Evolutionary conservation across 116 monocot species (phyloP), one percentile per base, ranked within the genome.

Genomic region (Zostera marina): DNA sequence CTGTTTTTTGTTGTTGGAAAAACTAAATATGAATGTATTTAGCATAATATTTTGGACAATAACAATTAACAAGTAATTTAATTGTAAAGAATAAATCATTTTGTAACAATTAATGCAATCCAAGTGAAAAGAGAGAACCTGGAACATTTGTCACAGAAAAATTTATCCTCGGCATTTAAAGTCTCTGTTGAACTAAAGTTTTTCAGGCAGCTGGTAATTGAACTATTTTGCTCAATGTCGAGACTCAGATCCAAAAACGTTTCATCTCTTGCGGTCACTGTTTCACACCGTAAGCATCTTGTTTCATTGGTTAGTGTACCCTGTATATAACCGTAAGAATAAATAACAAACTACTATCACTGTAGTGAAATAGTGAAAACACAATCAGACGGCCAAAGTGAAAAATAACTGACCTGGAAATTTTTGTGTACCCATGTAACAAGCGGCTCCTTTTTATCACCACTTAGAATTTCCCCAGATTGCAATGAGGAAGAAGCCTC

Each of bases 131-230:
- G 23, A 56, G 21, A 11, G 11, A 38, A 87, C 91, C 91, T 91
- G 91, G 81, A 91, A 64, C 91, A 91, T 43, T 91, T 85, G 62
- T 90, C 90, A 57, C 90, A 90, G 71, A 84, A 90, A 66, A 90
- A 90, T 58, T 90, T 90, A 59, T 91, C 91, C 70, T 91, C 85
- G 7, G 91, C 91, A 74, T 91, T 91, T 60, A 91, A 70, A 23
- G 91, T 91, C 70, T 91, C 91, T 3, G 79, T 91, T 11, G 91
- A 91, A 54, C 91, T 81, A 44, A 91, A 91, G 68, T 91, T 91
- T 72, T 79, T 91, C 17, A 91, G 76, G 41, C 91, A 91, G 53
- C 85, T 91, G 2, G 91, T 91, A 26, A 91, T 81, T 40, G 91
- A 91, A 65, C 81, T 91, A 63, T 91, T 91, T 66, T 91, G 91